Conservation (phyloP, 257 asterid genomes). For the Lycium ferocissimum region DNA sequence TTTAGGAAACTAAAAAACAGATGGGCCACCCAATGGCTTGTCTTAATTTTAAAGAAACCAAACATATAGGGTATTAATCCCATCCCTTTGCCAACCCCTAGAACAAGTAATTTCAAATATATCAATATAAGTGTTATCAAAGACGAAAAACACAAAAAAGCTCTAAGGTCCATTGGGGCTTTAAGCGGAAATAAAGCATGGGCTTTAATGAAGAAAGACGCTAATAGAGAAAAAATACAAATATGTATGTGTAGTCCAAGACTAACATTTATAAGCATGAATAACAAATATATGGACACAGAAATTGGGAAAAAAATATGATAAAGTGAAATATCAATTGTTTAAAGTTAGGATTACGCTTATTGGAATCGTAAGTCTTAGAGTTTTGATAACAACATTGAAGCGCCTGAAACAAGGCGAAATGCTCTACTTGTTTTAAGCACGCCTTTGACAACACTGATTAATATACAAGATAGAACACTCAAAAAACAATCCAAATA, state of each 20-base stretch:
- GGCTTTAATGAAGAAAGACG: neutral
- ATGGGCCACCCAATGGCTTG: constrained; percentile 9
- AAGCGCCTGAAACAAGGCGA: neutral
- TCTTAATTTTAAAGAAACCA: neutral
- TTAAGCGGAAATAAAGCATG: neutral
- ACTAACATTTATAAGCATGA: neutral
- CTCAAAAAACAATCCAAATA: neutral
- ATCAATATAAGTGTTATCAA: neutral
- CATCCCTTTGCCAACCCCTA: neutral
- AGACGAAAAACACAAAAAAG: neutral
- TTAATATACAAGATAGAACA: neutral
- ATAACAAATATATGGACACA: neutral
- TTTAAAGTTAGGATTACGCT: neutral
- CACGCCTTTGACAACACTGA: neutral
- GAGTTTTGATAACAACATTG: neutral
- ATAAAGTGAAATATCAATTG: neutral
- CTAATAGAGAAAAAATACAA: neutral
- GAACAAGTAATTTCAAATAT: neutral
- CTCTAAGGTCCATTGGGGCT: neutral
- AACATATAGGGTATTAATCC: neutral
- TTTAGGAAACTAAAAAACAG: neutral
- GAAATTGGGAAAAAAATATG: neutral
- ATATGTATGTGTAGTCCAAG: neutral
- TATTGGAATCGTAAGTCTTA: neutral
- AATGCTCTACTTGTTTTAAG: neutral